Percentiles rank a stretch among this genome's conserved stretches.
These are phyloP conservation scores for Talaromyces sp. DNA, from an alignment of 2,329 filamentous ascomycete species.

Conservation along the genomic window DNA sequence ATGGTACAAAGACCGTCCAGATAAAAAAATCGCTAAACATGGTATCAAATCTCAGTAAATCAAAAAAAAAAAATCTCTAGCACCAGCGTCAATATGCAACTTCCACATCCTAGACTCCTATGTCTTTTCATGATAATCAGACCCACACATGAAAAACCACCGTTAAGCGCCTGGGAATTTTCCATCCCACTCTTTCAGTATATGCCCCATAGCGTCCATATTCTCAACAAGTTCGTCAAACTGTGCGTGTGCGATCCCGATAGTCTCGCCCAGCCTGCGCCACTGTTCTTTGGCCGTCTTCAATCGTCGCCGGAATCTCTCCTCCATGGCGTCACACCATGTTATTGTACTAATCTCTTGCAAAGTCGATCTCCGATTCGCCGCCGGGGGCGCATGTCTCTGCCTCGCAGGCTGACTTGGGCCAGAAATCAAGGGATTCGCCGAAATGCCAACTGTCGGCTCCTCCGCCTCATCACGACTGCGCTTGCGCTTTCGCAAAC, in stretches of 20 bases:
- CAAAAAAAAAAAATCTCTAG: neutral
- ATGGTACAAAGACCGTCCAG: too few species aligned
- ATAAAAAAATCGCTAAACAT: neutral
- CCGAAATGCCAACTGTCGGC: neutral
- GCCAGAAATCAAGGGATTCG: neutral
- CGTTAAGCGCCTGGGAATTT: neutral
- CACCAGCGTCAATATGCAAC: neutral
- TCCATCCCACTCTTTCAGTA: neutral
- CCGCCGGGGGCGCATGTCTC: neutral
- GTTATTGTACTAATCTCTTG: too few species aligned
- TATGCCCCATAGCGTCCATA: neutral
- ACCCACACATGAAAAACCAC: neutral
- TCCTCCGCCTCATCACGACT: neutral
- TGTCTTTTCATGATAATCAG: neutral
- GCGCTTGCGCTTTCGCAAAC: neutral
- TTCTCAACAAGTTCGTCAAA: too few species aligned
- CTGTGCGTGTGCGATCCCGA: neutral
- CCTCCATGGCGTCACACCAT: too few species aligned
- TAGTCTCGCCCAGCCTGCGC: neutral
- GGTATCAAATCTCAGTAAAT: neutral
- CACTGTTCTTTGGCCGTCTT: neutral
- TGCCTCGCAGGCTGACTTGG: neutral
- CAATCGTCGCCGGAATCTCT: too few species aligned
- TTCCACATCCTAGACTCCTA: neutral
- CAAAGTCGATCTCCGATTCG: too few species aligned